These are phyloP conservation scores for Russula abietina DNA, from an alignment of 768 basidiomycete species.

Conservation along the genomic window DNA sequence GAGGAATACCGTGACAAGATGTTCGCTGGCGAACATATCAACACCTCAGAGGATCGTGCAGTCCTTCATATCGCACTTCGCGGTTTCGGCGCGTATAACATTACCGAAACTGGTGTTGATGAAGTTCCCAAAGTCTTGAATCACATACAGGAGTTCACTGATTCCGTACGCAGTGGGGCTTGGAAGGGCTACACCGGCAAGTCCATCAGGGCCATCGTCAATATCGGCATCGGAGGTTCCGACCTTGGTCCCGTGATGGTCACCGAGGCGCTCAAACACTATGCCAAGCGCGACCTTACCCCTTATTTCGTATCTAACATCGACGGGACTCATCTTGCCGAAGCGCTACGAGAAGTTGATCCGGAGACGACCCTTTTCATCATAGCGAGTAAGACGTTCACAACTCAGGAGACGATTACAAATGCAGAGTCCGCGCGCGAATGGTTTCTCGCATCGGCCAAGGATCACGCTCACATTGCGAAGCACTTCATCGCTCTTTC, in stretches of 20 bases:
- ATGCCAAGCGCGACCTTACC: slow-evolving; percentile 82
- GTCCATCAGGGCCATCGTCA: slow-evolving; percentile 88
- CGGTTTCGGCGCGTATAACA: slow-evolving; percentile 69
- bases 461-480: slow-evolving; percentile 86
- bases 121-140: slow-evolving; percentile 79
- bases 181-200: slow-evolving; percentile 99
- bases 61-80: slow-evolving; percentile 94
- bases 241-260: slow-evolving; percentile 99
- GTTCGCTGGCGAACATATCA: slow-evolving; percentile 96
- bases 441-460: slow-evolving; percentile 86
- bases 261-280: slow-evolving; percentile 92
- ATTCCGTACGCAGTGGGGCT: slow-evolving; percentile 72
- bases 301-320: slow-evolving; percentile 95
- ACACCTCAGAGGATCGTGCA: slow-evolving; percentile 96
- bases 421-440: slow-evolving; percentile 90
- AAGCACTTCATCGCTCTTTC: slow-evolving; percentile 99
- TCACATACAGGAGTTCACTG: slow-evolving; percentile 89
- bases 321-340: slow-evolving; percentile 95
- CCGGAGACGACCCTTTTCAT: slow-evolving; percentile 95
- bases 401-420: slow-evolving; percentile 99
- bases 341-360: slow-evolving; percentile 73
- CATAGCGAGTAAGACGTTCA: slow-evolving; percentile 98
- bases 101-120: slow-evolving; percentile 72
- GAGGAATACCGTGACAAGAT: slow-evolving; percentile 85
- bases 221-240: slow-evolving; percentile 98